Conservation (phyloP, 2,329 filamentous ascomycete species). For the Xylaria sp. region DNA sequence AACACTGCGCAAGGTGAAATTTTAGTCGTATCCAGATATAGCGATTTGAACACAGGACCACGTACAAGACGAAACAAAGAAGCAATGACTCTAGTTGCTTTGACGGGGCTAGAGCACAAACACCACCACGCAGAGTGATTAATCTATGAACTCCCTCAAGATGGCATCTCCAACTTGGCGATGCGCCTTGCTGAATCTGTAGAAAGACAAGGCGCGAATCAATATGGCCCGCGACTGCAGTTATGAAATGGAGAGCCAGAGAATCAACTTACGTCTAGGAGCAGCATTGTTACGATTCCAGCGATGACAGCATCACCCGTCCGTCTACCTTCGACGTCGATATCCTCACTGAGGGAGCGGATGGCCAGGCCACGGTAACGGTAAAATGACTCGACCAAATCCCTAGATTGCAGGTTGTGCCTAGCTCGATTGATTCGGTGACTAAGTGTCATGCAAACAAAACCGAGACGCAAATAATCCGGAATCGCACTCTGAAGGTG, state of each 20-base stretch:
- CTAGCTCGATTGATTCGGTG: not conserved
- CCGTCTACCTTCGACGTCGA: not conserved
- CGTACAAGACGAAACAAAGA: conserved; percentile 1
- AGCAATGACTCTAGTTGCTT: not conserved
- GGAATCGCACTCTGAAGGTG: not conserved
- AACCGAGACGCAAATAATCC: not conserved
- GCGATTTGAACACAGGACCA: not conserved
- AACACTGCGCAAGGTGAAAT: not conserved
- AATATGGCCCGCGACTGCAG: not conserved
- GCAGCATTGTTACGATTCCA: not conserved
- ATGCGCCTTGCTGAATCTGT: not conserved
- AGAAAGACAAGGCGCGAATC: not conserved
- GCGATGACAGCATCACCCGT: not conserved
- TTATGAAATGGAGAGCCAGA: not conserved
- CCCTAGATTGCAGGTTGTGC: not conserved
- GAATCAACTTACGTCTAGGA: not conserved
- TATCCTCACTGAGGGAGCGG: not conserved
- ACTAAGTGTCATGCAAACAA: conserved; percentile 6
- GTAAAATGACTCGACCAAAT: not conserved
- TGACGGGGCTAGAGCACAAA: not conserved
- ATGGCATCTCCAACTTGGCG: not conserved
- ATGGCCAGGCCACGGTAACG: conserved; percentile 3
- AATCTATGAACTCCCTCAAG: not conserved
- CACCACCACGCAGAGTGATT: not conserved
- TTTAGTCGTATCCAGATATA: not conserved